These are phyloP conservation scores for Pseudopithomyces chartarum DNA, from an alignment of 2,329 filamentous ascomycete genomes.

Conservation along the genomic window DNA sequence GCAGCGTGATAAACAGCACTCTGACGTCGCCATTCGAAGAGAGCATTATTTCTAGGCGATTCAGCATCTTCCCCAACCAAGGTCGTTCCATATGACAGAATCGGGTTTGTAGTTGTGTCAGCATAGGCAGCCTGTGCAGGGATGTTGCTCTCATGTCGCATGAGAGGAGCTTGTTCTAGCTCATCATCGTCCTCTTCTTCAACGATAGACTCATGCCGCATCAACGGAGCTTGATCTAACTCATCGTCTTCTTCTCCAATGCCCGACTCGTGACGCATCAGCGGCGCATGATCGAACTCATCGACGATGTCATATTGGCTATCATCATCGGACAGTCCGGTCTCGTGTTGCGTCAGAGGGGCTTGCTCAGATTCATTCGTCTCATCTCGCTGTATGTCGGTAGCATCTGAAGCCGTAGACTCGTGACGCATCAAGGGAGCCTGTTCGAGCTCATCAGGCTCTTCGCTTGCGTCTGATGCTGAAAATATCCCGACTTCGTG, in stretches of 20 bases:
- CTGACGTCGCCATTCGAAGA: not conserved
- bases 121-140: not conserved
- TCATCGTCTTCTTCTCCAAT: conserved; percentile 18
- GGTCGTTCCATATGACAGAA: not conserved
- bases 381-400: no score
- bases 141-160: not conserved
- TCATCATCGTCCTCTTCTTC: conserved; percentile 1
- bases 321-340: conserved; percentile 21
- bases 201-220: conserved; percentile 44
- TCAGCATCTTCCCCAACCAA: not conserved
- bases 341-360: conserved; percentile 47
- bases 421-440: no score
- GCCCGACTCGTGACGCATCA: not conserved
- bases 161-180: not conserved
- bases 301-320: conserved; percentile 5
- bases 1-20: not conserved
- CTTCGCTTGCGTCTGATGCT: no score
- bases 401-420: no score
- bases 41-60: not conserved
- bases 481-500: no score
- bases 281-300: not conserved
- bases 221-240: conserved; percentile 35
- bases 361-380: no score
- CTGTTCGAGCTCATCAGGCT: no score
- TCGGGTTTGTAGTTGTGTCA: no score